Evolutionary conservation across 78 protist genomes (phyloP).

Genomic region (Emiliania huxleyi): DNA sequence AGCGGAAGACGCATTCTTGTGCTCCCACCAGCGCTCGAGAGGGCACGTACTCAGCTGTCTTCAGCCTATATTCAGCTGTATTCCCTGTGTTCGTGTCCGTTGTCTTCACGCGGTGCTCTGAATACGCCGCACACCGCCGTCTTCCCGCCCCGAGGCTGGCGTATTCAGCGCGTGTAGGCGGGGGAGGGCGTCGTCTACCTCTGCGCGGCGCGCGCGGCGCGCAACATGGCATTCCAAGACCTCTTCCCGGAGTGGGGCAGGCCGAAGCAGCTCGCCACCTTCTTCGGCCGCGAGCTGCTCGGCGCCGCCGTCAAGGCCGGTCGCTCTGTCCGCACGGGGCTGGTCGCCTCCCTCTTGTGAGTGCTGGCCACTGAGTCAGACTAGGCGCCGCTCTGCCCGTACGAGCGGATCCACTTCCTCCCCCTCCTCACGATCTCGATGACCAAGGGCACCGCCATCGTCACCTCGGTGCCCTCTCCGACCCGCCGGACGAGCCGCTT

Average conservation of each 20-base stretch:
- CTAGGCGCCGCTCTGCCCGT: constrained; percentile 83
- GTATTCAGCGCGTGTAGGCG: too few species aligned
- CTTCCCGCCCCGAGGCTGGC: too few species aligned
- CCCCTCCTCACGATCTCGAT: constrained; percentile 89
- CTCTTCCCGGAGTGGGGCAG: neutral
- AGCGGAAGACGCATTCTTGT: too few species aligned
- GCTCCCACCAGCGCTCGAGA: too few species aligned
- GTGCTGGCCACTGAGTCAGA: too few species aligned
- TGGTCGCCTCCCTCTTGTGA: constrained; percentile 61
- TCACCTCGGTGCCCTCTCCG: constrained; percentile 79
- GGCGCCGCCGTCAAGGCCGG: neutral
- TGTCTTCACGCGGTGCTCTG: too few species aligned
- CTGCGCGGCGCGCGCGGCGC: constrained; percentile 68
- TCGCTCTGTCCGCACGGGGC: too few species aligned
- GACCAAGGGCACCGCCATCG: constrained; percentile 94
- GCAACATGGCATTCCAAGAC: constrained; percentile 53
- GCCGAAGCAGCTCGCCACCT: neutral
- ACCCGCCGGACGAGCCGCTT: constrained; percentile 34
- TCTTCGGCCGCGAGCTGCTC: neutral
- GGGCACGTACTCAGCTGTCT: too few species aligned
- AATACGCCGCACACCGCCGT: too few species aligned
- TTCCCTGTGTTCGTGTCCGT: too few species aligned
- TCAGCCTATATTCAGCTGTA: too few species aligned
- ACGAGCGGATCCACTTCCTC: constrained; percentile 79
- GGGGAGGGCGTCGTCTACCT: constrained; percentile 67